Evolutionary conservation across 305 asterid genomes (phyloP).

Genomic region (Fraxinus paxiana): DNA sequence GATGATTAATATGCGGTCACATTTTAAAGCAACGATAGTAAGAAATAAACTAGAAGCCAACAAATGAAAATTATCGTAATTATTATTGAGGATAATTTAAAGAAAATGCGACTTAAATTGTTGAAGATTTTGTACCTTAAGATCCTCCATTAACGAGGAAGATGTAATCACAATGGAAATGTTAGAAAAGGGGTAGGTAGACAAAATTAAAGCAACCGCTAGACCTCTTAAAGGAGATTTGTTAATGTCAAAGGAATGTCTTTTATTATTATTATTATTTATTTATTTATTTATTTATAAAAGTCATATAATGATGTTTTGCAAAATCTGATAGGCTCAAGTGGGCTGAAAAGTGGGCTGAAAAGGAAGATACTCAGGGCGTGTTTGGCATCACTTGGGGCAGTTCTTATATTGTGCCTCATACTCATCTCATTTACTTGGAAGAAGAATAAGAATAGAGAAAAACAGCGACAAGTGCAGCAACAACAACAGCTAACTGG

Average conservation of each 20-base stretch:
- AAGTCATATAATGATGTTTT: neutral
- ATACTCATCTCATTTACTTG: neutral
- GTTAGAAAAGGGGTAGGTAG: neutral
- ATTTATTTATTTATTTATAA: too few species aligned
- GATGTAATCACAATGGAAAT: neutral
- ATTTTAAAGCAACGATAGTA: neutral
- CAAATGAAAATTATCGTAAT: neutral
- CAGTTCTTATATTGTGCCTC: neutral
- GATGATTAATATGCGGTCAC: neutral
- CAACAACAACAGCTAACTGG: neutral
- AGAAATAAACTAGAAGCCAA: neutral
- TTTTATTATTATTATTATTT: too few species aligned
- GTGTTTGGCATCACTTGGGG: neutral
- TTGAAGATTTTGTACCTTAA: neutral
- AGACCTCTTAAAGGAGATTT: neutral
- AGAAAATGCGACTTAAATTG: neutral
- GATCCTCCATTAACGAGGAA: neutral
- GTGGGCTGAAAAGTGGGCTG: neutral
- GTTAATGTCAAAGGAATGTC: neutral
- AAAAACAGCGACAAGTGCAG: neutral
- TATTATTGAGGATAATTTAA: neutral
- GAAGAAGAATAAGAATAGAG: slow-evolving; percentile 2
- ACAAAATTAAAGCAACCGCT: neutral
- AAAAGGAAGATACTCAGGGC: neutral
- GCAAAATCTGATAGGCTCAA: neutral